Evolutionary conservation across 352 stramenopile genomes (phyloP).

Genomic region (Phytophthora rubi): DNA sequence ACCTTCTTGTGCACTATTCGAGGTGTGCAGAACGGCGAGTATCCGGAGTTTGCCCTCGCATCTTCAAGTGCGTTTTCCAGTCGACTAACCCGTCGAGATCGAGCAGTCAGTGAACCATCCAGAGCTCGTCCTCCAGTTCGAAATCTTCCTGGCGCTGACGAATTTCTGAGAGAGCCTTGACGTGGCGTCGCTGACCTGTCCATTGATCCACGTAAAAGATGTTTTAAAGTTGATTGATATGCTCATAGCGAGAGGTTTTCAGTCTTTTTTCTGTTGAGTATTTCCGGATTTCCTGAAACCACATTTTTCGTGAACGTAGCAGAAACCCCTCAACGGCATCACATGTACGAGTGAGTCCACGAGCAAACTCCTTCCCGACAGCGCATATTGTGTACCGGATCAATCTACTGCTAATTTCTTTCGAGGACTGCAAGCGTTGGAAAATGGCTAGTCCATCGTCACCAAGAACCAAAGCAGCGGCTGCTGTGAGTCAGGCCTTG

Average conservation of each 20-base stretch:
- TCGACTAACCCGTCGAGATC: conserved; percentile 19
- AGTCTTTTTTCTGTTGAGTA: conserved; percentile 12
- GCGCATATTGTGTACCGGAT: background rate
- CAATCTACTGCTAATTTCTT: conserved; percentile 1
- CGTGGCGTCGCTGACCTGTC: conserved; percentile 8
- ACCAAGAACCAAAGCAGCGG: conserved; percentile 32
- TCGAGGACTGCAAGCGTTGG: background rate
- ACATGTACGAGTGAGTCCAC: background rate
- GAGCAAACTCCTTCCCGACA: background rate
- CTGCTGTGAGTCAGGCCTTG: conserved; percentile 52
- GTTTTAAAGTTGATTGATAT: background rate
- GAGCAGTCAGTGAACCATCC: background rate
- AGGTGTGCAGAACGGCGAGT: conserved; percentile 10
- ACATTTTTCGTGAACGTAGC: conserved; percentile 15
- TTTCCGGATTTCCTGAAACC: conserved; percentile 34
- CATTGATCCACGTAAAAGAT: conserved; percentile 6
- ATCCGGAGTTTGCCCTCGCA: conserved; percentile 4
- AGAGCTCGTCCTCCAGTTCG: background rate
- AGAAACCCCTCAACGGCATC: conserved; percentile 28
- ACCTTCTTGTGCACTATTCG: background rate
- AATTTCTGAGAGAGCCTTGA: conserved; percentile 3
- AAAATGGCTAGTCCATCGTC: conserved; percentile 23
- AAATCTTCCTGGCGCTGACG: conserved; percentile 9
- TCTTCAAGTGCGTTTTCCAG: conserved; percentile 33
- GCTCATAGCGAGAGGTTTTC: background rate